A percentile compares a stretch with the other conserved stretches of the same genome.
Conservation (phyloP, 139 green algal species). For the Coelastrella sp. region DNA sequence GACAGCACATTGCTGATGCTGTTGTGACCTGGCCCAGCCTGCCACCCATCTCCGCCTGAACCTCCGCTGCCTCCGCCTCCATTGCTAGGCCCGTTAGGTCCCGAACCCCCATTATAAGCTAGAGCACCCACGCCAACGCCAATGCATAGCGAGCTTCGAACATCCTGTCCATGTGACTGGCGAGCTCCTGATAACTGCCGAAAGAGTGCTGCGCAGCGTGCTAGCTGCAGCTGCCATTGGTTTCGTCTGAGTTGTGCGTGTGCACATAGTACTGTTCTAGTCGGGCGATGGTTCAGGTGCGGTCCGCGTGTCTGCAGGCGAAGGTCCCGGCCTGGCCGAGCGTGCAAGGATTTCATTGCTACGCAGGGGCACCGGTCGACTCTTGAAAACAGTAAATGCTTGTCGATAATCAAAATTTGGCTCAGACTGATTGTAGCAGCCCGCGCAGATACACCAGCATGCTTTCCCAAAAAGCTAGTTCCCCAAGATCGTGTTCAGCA, state of each 20-base stretch:
- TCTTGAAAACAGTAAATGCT: neutral
- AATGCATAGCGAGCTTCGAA: conserved; percentile 20
- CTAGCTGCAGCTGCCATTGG: neutral
- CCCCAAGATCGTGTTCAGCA: too few relatives aligned
- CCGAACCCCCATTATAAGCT: conserved; percentile 7
- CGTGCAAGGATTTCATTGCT: neutral
- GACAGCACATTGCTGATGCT: conserved; percentile 30
- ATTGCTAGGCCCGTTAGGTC: neutral
- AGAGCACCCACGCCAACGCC: conserved; percentile 19
- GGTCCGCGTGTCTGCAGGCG: neutral
- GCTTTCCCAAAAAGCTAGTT: too few relatives aligned
- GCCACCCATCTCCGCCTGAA: conserved; percentile 16
- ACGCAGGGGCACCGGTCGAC: neutral
- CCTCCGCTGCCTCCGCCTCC: neutral
- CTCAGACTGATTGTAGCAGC: too few relatives aligned
- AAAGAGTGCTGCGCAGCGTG: neutral
- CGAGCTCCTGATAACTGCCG: neutral
- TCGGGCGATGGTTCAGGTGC: neutral
- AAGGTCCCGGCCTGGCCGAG: neutral
- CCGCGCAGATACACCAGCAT: too few relatives aligned
- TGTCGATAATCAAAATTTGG: too few relatives aligned
- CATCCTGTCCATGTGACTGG: neutral
- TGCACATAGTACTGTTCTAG: neutral
- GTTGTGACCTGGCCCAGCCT: conserved; percentile 8
- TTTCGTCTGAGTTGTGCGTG: too few relatives aligned